phyloP scores from a whole-genome alignment of 768 basidiomycete species.

The Pleurotus sapidus region DNA sequence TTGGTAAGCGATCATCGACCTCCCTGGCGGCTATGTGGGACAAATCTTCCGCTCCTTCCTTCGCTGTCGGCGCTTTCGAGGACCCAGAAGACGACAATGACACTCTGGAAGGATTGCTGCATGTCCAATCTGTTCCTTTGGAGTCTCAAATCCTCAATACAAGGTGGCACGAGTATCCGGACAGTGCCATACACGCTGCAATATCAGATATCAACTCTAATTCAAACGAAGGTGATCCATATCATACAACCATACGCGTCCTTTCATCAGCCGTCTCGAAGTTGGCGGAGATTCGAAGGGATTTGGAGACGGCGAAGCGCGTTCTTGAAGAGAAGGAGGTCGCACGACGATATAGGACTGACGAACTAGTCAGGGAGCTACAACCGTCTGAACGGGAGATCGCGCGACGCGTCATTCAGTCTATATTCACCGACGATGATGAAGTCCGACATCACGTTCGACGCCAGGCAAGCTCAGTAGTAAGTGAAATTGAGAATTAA shows the following conservation, averaged over 20 bases:
- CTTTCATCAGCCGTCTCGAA: conserved; percentile 66
- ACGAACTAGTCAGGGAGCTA: conserved; percentile 55
- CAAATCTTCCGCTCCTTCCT: conserved; percentile 26
- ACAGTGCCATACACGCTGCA: conserved; percentile 66
- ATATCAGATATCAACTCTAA: conserved; percentile 49
- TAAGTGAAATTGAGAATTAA: conserved; percentile 27
- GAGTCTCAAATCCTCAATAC: conserved; percentile 56
- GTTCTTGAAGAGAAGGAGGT: conserved; percentile 58
- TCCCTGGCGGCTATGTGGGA: conserved; percentile 42
- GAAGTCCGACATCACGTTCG: conserved; percentile 45
- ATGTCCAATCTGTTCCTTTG: conserved; percentile 24
- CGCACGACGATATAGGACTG: conserved; percentile 47
- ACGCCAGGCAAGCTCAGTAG: conserved; percentile 57
- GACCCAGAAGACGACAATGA: conserved; percentile 1
- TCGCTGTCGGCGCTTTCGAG: conserved; percentile 40
- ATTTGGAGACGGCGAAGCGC: conserved; percentile 60
- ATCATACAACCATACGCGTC: conserved; percentile 64
- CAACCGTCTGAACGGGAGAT: conserved; percentile 61
- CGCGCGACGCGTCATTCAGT: conserved; percentile 63
- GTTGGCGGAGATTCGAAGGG: conserved; percentile 51
- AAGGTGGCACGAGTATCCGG: conserved; percentile 76
- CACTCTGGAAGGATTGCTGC: background rate
- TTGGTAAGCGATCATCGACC: conserved; percentile 26
- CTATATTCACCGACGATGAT: conserved; percentile 57
- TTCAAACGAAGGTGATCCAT: conserved; percentile 31